These are phyloP conservation scores for Chiua virens DNA, from an alignment of 768 basidiomycete species.

Conservation along the genomic window DNA sequence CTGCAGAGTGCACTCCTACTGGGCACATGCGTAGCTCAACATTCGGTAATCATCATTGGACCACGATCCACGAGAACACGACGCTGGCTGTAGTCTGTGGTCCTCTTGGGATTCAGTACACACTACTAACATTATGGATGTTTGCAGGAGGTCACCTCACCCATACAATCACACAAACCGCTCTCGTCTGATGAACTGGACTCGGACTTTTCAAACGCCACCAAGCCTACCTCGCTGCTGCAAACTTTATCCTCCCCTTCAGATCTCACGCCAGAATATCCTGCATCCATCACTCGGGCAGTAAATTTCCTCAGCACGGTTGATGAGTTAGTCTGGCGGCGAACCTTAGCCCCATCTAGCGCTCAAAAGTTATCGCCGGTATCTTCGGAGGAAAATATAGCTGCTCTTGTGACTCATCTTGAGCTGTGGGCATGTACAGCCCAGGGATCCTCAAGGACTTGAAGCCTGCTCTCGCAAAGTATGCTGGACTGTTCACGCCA, in stretches of 20 bases:
- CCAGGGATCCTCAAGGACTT: constrained; percentile 16
- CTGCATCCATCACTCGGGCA: constrained; percentile 21
- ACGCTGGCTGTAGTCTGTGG: not conserved
- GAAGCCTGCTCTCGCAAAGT: not conserved
- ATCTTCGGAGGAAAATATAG: constrained; percentile 28
- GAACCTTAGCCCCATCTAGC: constrained; percentile 8
- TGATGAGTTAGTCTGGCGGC: constrained; percentile 31
- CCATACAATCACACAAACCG: constrained; percentile 1
- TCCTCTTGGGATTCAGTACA: not conserved
- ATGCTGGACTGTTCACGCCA: too few relatives aligned
- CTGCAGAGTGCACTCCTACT: not conserved
- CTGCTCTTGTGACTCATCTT: constrained; percentile 24
- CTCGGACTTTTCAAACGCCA: not conserved
- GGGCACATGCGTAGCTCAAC: constrained; percentile 25
- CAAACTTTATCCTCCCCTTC: not conserved
- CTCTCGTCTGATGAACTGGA: constrained; percentile 28
- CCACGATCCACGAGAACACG: constrained; percentile 6
- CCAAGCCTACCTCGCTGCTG: too few relatives aligned
- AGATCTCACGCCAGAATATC: constrained; percentile 2
- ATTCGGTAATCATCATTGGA: too few relatives aligned
- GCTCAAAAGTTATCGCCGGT: constrained; percentile 9
- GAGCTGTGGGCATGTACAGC: constrained; percentile 29
- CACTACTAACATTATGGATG: not conserved
- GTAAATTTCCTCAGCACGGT: constrained; percentile 26
- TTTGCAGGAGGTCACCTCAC: constrained; percentile 9